Evolutionary conservation across 2,329 filamentous ascomycete genomes (phyloP).

Genomic region (Epichloe gansuensis): DNA sequence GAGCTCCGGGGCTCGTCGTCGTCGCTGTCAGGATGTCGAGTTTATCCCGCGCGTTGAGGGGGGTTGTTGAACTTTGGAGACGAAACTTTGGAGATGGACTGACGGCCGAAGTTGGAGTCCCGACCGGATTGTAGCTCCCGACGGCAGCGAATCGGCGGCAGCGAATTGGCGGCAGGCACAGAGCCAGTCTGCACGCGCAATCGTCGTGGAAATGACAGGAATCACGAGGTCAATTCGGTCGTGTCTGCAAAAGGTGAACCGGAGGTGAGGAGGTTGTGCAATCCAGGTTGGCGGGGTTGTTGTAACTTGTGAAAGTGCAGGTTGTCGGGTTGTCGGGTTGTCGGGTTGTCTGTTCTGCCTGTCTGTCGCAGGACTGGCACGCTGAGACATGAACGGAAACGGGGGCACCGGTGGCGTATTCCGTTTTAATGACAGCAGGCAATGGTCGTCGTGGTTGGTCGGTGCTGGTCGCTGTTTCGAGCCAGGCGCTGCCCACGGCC

Average conservation of each 20-base stretch:
- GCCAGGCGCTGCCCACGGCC: neutral
- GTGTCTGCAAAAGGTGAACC: neutral
- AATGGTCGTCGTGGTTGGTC: neutral
- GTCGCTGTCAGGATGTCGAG: neutral
- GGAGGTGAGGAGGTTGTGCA: neutral
- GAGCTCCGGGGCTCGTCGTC: slow-evolving; percentile 6
- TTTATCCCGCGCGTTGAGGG: neutral
- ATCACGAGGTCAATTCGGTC: neutral
- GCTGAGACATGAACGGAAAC: neutral
- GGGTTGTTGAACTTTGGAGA: neutral
- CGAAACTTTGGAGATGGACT: neutral
- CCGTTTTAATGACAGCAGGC: too few relatives aligned
- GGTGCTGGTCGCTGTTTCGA: neutral
- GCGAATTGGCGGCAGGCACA: neutral
- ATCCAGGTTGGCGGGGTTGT: neutral
- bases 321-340: neutral
- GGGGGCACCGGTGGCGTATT: too few relatives aligned
- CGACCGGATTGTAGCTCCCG: neutral
- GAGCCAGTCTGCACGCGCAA: slow-evolving; percentile 2
- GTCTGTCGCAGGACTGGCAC: neutral
- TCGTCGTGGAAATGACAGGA: neutral
- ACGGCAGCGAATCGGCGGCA: neutral
- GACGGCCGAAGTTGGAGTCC: neutral
- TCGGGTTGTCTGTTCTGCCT: too few relatives aligned
- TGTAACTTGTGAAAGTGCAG: neutral